phyloP scores from a whole-genome alignment of 83 land plant genomes.

The Isoetes engelmannii region DNA sequence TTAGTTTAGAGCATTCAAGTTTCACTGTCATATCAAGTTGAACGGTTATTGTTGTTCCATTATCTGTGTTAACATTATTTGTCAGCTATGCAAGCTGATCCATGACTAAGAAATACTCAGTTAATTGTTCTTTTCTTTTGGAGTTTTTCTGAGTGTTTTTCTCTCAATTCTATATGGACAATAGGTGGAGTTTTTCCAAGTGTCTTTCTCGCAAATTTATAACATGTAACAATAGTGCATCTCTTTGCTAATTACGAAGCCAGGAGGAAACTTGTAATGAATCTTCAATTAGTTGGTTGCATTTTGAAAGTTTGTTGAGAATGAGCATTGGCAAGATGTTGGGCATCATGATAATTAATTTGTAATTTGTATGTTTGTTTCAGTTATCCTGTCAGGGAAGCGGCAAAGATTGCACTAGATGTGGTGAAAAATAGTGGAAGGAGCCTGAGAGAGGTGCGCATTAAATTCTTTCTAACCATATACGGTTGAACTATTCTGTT shows the following conservation, averaged over 20 bases:
- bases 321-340: too few relatives aligned
- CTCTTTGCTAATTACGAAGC: background rate
- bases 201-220: too few relatives aligned
- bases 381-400: conserved; percentile 21
- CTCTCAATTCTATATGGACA: too few relatives aligned
- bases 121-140: background rate
- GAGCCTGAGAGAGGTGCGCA: conserved; percentile 17
- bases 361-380: too few relatives aligned
- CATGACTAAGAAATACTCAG: background rate
- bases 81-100: background rate
- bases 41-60: background rate
- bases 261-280: background rate
- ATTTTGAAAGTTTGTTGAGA: too few relatives aligned
- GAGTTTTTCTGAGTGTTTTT: too few relatives aligned
- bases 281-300: background rate
- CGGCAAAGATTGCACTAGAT: conserved; percentile 19
- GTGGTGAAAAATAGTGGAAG: conserved; percentile 8
- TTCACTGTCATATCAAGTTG: background rate
- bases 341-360: too few relatives aligned
- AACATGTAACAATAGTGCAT: background rate
- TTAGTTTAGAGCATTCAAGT: background rate
- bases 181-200: too few relatives aligned
- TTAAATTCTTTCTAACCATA: too few relatives aligned
- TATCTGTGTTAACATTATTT: background rate
- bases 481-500: too few relatives aligned